Evolutionary conservation across 805 yeast genomes (phyloP).

Genomic region (Candida ovalis): DNA sequence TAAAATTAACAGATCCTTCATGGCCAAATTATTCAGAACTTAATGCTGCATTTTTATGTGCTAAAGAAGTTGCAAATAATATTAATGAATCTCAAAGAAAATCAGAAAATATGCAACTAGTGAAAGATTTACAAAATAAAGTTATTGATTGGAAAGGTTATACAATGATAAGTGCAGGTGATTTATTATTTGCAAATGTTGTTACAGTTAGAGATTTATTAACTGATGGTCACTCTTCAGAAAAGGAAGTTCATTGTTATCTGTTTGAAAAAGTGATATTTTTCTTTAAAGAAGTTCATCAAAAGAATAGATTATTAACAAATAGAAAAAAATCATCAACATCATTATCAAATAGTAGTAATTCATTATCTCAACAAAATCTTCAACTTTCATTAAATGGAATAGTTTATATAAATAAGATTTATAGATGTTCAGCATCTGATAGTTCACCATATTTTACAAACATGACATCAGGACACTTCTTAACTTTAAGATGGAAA

Average conservation of each 20-base stretch:
- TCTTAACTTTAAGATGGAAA: slow-evolving; percentile 71
- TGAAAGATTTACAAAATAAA: slow-evolving; percentile 64
- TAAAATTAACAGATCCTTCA: slow-evolving; percentile 55
- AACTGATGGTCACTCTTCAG: slow-evolving; percentile 53
- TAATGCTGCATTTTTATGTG: slow-evolving; percentile 61
- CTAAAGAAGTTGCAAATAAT: slow-evolving; percentile 78
- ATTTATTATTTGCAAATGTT: slow-evolving; percentile 67
- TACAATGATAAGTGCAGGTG: slow-evolving; percentile 76
- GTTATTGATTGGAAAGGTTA: slow-evolving; percentile 94
- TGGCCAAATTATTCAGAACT: slow-evolving; percentile 64
- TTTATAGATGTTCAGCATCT: slow-evolving; percentile 24
- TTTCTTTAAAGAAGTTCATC: slow-evolving; percentile 57
- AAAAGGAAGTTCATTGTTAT: slow-evolving; percentile 85
- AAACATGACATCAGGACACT: slow-evolving; percentile 42
- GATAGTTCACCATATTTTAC: slow-evolving; percentile 30
- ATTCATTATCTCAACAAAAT: slow-evolving; percentile 3
- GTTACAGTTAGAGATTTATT: slow-evolving; percentile 62
- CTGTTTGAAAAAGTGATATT: slow-evolving; percentile 68
- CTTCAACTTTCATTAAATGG: slow-evolving; percentile 28
- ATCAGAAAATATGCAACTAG: slow-evolving; percentile 75
- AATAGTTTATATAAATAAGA: slow-evolving; percentile 28
- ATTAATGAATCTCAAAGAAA: slow-evolving; percentile 93
- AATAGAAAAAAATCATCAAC: slow-evolving; percentile 47
- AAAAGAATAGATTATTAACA: slow-evolving; percentile 45
- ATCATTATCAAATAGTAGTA: slow-evolving; percentile 28